Evolutionary conservation across 164 flowering plant species (phyloP).

Genomic region (Platanus orientalis): DNA sequence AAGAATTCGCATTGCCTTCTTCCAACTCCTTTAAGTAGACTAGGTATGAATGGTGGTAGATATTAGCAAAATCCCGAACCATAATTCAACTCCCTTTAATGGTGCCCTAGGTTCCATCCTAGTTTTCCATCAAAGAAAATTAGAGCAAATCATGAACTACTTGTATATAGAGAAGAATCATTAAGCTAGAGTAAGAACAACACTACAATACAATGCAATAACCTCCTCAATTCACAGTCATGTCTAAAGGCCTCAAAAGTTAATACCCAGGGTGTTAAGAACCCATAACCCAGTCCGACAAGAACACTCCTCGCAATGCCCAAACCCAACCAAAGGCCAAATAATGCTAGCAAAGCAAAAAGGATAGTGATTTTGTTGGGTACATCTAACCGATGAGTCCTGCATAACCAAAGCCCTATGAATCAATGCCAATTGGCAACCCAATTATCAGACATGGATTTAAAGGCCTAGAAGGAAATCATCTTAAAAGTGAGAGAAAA

Average conservation of each 20-base stretch:
- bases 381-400: conserved; percentile 64
- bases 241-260: conserved; percentile 87
- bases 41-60: conserved; percentile 78
- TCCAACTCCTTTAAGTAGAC: conserved; percentile 66
- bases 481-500: background rate
- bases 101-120: conserved; percentile 97
- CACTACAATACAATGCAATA: conserved; percentile 58
- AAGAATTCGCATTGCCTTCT: conserved; percentile 39
- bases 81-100: conserved; percentile 80
- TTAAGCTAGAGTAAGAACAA: background rate
- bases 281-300: conserved; percentile 83
- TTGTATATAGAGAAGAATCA: background rate
- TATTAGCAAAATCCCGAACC: conserved; percentile 78
- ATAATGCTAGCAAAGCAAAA: conserved; percentile 60
- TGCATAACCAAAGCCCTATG: conserved; percentile 19
- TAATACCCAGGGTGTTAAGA: conserved; percentile 88
- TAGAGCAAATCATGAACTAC: background rate
- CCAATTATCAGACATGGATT: too few relatives aligned
- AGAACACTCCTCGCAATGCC: conserved; percentile 71
- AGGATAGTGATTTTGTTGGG: conserved; percentile 70
- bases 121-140: background rate
- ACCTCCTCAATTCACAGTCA: conserved; percentile 51
- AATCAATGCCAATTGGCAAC: too few relatives aligned
- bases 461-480: background rate
- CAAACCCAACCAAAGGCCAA: conserved; percentile 71